Percentiles rank a stretch among this genome's conserved stretches.
phyloP scores from a whole-genome alignment of 2,329 filamentous ascomycete species.

The Diaporthe destruens region DNA sequence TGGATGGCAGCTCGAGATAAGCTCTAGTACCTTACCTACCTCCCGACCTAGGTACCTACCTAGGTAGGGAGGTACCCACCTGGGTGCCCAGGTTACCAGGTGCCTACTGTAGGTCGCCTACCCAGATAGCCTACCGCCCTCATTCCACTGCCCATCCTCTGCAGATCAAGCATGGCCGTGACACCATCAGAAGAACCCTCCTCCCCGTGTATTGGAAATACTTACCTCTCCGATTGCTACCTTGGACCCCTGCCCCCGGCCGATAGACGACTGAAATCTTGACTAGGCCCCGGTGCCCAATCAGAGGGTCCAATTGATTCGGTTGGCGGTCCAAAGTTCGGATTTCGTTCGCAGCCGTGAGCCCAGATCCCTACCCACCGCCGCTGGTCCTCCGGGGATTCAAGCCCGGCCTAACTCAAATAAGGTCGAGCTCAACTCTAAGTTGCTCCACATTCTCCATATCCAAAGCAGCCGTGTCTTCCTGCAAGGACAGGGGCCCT shows the following conservation, averaged over 20 bases:
- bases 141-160: constrained; percentile 30
- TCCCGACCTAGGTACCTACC: no score
- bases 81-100: background rate
- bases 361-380: constrained; percentile 1
- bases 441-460: constrained; percentile 30
- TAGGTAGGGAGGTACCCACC: no score
- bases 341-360: constrained; percentile 13
- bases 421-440: constrained; percentile 30
- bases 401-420: constrained; percentile 28
- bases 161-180: constrained; percentile 19
- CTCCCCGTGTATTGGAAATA: constrained; percentile 8
- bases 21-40: background rate
- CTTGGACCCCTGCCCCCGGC: constrained; percentile 9
- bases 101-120: background rate
- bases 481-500: constrained; percentile 34
- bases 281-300: background rate
- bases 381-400: constrained; percentile 14
- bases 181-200: constrained; percentile 10
- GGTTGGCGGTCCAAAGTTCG: constrained; percentile 26
- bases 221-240: constrained; percentile 6
- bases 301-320: constrained; percentile 24
- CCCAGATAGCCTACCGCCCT: constrained; percentile 5
- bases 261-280: constrained; percentile 16
- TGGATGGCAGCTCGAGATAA: constrained; percentile 39
- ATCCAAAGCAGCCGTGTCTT: constrained; percentile 25